Percentiles rank a stretch among this genome's conserved stretches.
Evolutionary conservation across 352 stramenopile genomes (phyloP).

Genomic region (Globisporangium emineosum): DNA sequence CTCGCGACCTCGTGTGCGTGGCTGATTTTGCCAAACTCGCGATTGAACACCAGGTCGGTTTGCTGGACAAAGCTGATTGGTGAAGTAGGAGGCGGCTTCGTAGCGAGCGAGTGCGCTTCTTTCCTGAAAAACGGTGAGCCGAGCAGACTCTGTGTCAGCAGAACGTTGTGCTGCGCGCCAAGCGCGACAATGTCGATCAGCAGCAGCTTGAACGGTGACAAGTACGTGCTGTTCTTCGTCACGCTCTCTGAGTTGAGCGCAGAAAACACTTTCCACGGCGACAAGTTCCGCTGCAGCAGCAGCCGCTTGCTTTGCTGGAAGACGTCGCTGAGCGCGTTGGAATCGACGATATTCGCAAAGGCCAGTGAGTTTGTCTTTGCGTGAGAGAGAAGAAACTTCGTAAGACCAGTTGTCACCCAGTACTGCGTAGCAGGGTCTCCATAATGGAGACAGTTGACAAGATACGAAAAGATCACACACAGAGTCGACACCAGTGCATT

Average conservation of each 20-base stretch:
- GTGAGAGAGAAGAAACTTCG: constrained; percentile 22
- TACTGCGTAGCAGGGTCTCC: constrained; percentile 33
- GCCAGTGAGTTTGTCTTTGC: constrained; percentile 30
- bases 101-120: constrained; percentile 1
- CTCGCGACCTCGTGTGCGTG: constrained; percentile 30
- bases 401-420: constrained; percentile 25
- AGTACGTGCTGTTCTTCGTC: constrained; percentile 8
- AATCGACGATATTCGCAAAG: constrained; percentile 35
- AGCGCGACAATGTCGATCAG: constrained; percentile 27
- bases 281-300: neutral
- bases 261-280: constrained; percentile 11
- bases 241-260: neutral
- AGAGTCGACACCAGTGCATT: constrained; percentile 22
- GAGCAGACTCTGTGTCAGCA: constrained; percentile 22
- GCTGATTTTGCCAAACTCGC: constrained; percentile 26
- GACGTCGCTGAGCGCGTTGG: constrained; percentile 31
- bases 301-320: constrained; percentile 13
- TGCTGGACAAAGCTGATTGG: constrained; percentile 19
- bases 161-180: constrained; percentile 17
- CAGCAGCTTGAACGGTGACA: constrained; percentile 35
- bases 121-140: constrained; percentile 29
- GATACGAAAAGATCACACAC: constrained; percentile 22
- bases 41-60: constrained; percentile 23
- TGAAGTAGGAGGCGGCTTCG: neutral
- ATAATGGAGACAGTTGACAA: constrained; percentile 41